phyloP scores from a whole-genome alignment of 2,329 filamentous ascomycete genomes.

The Knufia petricola region DNA sequence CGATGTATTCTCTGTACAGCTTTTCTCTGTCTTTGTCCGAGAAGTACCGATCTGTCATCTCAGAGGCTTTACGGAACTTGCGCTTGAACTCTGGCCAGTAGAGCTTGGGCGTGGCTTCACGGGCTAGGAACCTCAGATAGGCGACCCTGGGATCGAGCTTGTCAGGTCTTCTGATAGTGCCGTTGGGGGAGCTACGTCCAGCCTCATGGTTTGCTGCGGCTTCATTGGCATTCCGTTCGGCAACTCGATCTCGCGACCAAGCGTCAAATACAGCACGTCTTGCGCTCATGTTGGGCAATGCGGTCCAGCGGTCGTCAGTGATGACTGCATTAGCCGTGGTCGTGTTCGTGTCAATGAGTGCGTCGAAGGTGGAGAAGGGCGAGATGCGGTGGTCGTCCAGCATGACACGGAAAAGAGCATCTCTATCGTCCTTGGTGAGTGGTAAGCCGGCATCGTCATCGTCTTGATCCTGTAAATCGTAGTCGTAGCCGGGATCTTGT shows the following conservation, averaged over 20 bases:
- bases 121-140: slow-evolving; percentile 72
- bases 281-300: slow-evolving; percentile 68
- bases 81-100: slow-evolving; percentile 97
- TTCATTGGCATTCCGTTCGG: slow-evolving; percentile 52
- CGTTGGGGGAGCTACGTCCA: neutral
- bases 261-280: slow-evolving; percentile 74
- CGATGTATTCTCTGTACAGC: slow-evolving; percentile 39
- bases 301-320: slow-evolving; percentile 78
- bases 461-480: slow-evolving; percentile 68
- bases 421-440: slow-evolving; percentile 66
- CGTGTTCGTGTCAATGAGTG: slow-evolving; percentile 64
- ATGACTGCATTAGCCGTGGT: slow-evolving; percentile 47
- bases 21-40: slow-evolving; percentile 42
- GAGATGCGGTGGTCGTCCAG: slow-evolving; percentile 73
- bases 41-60: slow-evolving; percentile 50
- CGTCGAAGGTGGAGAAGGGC: slow-evolving; percentile 88
- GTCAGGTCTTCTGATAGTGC: slow-evolving; percentile 43
- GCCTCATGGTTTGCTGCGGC: neutral
- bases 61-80: slow-evolving; percentile 72
- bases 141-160: slow-evolving; percentile 74
- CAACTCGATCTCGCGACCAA: slow-evolving; percentile 73
- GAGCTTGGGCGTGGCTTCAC: slow-evolving; percentile 76
- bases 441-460: slow-evolving; percentile 50
- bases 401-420: slow-evolving; percentile 71
- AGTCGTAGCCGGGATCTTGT: slow-evolving; percentile 66